Conservation (phyloP, 1,284 basidiomycete species). For the Dichomitus squalens region DNA sequence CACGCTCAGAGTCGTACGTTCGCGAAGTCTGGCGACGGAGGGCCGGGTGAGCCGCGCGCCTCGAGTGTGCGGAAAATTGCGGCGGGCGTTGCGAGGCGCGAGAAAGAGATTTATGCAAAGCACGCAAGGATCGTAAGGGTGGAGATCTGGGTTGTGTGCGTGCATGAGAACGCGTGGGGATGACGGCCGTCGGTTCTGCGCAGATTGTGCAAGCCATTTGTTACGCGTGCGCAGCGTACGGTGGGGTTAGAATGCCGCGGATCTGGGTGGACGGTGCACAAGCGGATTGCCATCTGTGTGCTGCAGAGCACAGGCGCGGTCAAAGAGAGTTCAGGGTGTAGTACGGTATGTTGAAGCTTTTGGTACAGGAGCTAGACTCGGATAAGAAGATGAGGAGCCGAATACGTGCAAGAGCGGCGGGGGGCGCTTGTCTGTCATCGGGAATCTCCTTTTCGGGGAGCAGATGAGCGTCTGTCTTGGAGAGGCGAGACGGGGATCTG, state of each 20-base stretch:
- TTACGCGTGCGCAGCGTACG: background rate
- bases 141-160: slow-evolving; percentile 7
- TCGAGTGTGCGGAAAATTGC: slow-evolving; percentile 6
- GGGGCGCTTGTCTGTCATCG: slow-evolving; percentile 7
- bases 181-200: background rate
- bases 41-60: background rate
- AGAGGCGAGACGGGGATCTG: slow-evolving; percentile 7
- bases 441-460: slow-evolving; percentile 22
- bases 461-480: slow-evolving; percentile 1
- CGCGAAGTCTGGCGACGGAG: background rate
- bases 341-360: background rate
- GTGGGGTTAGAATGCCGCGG: no score
- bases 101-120: background rate
- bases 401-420: slow-evolving; percentile 17
- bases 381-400: slow-evolving; percentile 6
- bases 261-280: no score
- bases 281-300: background rate
- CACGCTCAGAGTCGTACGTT: slow-evolving; percentile 4
- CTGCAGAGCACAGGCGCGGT: background rate
- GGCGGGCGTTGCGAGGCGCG: background rate
- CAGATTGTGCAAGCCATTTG: background rate
- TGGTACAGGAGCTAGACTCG: background rate
- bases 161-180: background rate
- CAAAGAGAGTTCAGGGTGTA: background rate
- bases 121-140: background rate